A percentile compares a stretch with the other conserved stretches of the same genome.
These are phyloP conservation scores for Aspergillus fijiensis DNA, from an alignment of 2,329 filamentous ascomycete genomes.

Conservation along the genomic window DNA sequence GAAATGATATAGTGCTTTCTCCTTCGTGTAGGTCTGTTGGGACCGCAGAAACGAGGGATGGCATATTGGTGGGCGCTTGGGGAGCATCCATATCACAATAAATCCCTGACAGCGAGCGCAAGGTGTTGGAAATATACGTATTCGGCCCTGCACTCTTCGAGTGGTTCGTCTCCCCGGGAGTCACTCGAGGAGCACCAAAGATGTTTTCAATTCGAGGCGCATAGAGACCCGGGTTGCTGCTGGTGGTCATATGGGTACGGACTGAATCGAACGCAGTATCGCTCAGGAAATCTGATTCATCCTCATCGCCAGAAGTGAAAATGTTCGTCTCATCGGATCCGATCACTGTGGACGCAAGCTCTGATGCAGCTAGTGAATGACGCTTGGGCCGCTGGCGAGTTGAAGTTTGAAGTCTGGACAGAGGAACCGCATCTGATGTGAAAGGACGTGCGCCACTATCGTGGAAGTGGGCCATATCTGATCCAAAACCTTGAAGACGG, in stretches of 20 bases:
- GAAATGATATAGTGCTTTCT: slow-evolving; percentile 22
- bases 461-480: slow-evolving; percentile 22
- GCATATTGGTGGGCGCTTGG: slow-evolving; percentile 11
- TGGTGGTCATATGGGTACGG: slow-evolving; percentile 58
- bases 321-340: slow-evolving; percentile 62
- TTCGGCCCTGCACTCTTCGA: slow-evolving; percentile 51
- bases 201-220: slow-evolving; percentile 63
- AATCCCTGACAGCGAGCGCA: slow-evolving; percentile 25
- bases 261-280: slow-evolving; percentile 64
- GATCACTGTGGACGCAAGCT: slow-evolving; percentile 59
- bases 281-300: slow-evolving; percentile 61
- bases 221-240: slow-evolving; percentile 52
- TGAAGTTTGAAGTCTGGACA: slow-evolving; percentile 31
- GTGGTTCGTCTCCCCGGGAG: slow-evolving; percentile 42
- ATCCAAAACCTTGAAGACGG: slow-evolving; percentile 26
- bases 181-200: slow-evolving; percentile 53
- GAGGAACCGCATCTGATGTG: slow-evolving; percentile 28
- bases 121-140: slow-evolving; percentile 46
- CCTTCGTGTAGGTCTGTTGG: slow-evolving; percentile 15
- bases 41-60: slow-evolving; percentile 15
- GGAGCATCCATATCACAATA: slow-evolving; percentile 23
- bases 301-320: slow-evolving; percentile 59
- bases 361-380: slow-evolving; percentile 57
- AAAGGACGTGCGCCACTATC: slow-evolving; percentile 23
- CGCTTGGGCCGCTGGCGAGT: slow-evolving; percentile 48